Evolutionary conservation across 805 yeast species (phyloP).

Genomic region (Wickerhamia fluorescens): DNA sequence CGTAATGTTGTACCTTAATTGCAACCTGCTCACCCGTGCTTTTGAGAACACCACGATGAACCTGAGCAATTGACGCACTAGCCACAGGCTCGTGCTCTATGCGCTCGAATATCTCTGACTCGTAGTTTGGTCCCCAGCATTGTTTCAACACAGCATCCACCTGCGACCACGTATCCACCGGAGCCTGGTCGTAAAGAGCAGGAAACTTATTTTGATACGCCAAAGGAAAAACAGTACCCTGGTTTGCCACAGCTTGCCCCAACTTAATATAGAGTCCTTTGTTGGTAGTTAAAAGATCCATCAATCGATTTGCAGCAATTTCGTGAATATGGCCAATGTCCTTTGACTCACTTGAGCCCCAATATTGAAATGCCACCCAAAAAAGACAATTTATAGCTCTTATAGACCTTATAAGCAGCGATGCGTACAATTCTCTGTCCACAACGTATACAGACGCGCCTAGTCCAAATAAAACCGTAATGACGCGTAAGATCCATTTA

Average conservation of each 20-base stretch:
- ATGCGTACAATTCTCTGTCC: constrained; percentile 39
- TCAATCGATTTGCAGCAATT: constrained; percentile 39
- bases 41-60: constrained; percentile 46
- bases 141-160: constrained; percentile 33
- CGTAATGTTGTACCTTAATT: constrained; percentile 58
- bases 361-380: constrained; percentile 53
- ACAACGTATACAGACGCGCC: constrained; percentile 14
- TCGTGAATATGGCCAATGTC: constrained; percentile 50
- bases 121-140: constrained; percentile 39
- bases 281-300: constrained; percentile 22
- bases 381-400: constrained; percentile 43
- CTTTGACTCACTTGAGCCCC: constrained; percentile 33
- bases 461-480: too few species aligned
- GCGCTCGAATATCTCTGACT: constrained; percentile 26
- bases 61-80: constrained; percentile 72
- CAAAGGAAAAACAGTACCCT: constrained; percentile 58
- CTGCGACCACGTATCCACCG: constrained; percentile 45
- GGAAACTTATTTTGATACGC: constrained; percentile 55
- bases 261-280: constrained; percentile 59
- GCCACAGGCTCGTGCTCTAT: constrained; percentile 60
- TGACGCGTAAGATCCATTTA: too few species aligned
- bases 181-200: constrained; percentile 62
- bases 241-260: constrained; percentile 78
- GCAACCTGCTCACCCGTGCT: constrained; percentile 48
- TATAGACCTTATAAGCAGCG: constrained; percentile 44